Base-by-base conservation (phyloP, 371 early-diverging fungal species). In the Thermomucor indicae-seudaticae region DNA sequence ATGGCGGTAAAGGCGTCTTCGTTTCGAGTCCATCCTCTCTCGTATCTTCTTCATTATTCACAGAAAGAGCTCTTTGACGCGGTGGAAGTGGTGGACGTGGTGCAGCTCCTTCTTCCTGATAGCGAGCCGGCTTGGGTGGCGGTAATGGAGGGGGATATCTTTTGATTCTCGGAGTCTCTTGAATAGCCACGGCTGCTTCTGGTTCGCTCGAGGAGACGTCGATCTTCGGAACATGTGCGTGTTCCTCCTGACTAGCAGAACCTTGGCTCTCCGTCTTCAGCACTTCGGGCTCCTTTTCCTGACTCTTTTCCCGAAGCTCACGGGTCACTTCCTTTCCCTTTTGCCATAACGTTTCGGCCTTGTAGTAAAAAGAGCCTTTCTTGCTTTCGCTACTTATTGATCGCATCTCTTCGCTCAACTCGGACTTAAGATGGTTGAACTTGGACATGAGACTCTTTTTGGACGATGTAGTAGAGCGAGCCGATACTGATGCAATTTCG, bases 321-420 rank as follows among this genome's bases (percentile, higher is more conserved):
- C 48, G 40, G 17, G 41, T 39, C 43, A 41, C 43, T 42, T 50
- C 51, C 24, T 50, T 50, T 16, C 51, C 28, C 12, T 43, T 24
- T 22, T 50, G 51, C 53, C 44, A 52, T 12, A 52, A 30, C 25
- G 42, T 44, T n/a, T 52, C 53, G 19, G 53, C 53, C 29, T 44
- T 43, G 37, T 52, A 46, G 23, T 52, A 52, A 6, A 50, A 24
- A 16, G 51, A 28, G 28, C 12, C 47, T 11, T 20, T 23, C n/a
- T 47, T 35, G 45, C n/a, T 35, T 27, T n/a, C n/a, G 2, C 49
- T 14, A 10, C 35, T 41, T 4, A 25, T 35, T 25, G 34, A 16
- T 22, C 27, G n/a, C 5, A 28, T 43, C 6, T 34, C 44, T 28
- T 31, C 51, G 30, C 25, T 37, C 19, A 17, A 39, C 17, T 39